A percentile compares a stretch with the other conserved stretches of the same genome.
These are phyloP conservation scores for Microstegium vimineum DNA, from an alignment of 176 grass and related monocot species.

Conservation along the genomic window DNA sequence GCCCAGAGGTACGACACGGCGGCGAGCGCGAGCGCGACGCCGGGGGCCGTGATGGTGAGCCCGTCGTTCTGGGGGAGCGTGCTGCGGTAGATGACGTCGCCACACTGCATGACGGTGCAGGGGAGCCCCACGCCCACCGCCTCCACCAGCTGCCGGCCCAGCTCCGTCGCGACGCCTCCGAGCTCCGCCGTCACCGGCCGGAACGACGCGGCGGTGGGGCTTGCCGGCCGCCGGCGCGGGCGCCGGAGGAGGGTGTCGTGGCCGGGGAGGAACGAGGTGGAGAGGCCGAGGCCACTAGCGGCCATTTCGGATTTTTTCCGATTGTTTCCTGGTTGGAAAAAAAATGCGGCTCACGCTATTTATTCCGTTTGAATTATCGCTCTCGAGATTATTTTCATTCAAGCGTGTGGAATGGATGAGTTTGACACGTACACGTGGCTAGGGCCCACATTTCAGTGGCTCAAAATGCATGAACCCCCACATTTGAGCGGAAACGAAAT, in stretches of 20 bases:
- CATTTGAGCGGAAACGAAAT: neutral
- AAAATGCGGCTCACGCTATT: constrained; percentile 24
- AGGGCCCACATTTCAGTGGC: neutral
- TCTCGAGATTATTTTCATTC: neutral
- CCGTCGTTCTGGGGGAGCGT: constrained; percentile 78
- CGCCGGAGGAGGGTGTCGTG: constrained; percentile 39
- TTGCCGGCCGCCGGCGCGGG: neutral
- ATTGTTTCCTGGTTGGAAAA: neutral
- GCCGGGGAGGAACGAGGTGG: constrained; percentile 64
- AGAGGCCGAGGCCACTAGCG: constrained; percentile 48
- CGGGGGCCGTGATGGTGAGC: constrained; percentile 71
- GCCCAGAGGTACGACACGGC: constrained; percentile 84
- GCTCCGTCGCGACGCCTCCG: constrained; percentile 27
- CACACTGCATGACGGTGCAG: constrained; percentile 97
- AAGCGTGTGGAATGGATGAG: neutral
- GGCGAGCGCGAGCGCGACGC: constrained; percentile 55
- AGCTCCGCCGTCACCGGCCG: constrained; percentile 37
- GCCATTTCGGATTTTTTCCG: constrained; percentile 30
- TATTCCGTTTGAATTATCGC: constrained; percentile 21
- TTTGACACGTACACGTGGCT: constrained; percentile 22
- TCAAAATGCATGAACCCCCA: neutral
- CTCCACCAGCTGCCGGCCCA: constrained; percentile 67
- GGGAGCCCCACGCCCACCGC: constrained; percentile 93
- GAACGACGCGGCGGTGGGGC: constrained; percentile 11
- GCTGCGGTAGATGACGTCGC: constrained; percentile 98